Conservation (phyloP, 345 rosid genomes). For the Aquilaria malaccensis region DNA sequence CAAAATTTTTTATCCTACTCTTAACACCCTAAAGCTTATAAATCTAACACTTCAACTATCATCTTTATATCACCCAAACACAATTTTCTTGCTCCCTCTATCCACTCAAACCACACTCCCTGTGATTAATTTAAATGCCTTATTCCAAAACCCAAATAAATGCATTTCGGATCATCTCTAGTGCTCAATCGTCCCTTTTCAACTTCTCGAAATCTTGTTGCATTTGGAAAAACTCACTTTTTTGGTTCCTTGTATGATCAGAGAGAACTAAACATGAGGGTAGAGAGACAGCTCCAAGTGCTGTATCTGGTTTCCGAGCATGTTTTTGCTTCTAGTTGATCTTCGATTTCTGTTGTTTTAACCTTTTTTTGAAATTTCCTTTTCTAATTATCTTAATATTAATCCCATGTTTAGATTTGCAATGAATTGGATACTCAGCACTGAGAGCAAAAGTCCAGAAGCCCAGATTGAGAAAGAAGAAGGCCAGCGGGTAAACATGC, state of each 20-base stretch:
- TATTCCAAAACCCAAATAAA: too few species aligned
- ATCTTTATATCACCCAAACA: too few species aligned
- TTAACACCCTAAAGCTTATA: too few species aligned
- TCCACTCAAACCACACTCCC: too few species aligned
- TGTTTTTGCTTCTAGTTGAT: constrained; percentile 4
- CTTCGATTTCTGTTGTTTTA: constrained; percentile 3
- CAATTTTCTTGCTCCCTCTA: too few species aligned
- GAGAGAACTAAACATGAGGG: constrained; percentile 25
- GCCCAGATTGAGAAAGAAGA: too few species aligned
- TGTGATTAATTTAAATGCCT: too few species aligned
- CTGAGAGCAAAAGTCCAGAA: too few species aligned
- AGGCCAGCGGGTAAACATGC: too few species aligned
- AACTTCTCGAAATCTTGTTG: constrained; percentile 66
- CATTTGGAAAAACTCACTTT: constrained; percentile 56
- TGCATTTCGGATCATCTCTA: constrained; percentile 99
- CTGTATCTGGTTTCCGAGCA: constrained; percentile 25
- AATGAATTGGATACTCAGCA: too few species aligned
- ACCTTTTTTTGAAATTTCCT: constrained; percentile 17
- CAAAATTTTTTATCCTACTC: too few species aligned
- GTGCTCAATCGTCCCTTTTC: constrained; percentile 53
- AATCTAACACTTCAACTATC: too few species aligned
- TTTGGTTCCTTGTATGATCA: constrained; percentile 7
- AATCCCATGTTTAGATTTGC: not conserved
- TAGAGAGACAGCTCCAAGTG: constrained; percentile 15
- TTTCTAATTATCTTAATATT: not conserved